These are phyloP conservation scores for Trichoderma pleuroti DNA, from an alignment of 2,329 filamentous ascomycete genomes.

Conservation along the genomic window DNA sequence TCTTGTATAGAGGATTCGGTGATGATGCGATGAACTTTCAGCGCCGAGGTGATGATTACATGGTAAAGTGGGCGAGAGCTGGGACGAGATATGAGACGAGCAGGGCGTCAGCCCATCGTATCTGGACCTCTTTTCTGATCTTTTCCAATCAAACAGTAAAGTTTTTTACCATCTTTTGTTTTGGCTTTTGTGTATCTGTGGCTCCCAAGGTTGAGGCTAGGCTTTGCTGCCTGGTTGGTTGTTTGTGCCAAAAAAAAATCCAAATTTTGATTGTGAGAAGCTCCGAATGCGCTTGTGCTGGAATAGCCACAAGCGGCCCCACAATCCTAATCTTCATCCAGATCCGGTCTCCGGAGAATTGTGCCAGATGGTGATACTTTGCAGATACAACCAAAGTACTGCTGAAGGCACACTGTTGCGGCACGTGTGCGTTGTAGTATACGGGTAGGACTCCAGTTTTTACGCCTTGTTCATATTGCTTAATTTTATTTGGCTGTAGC, in stretches of 20 bases:
- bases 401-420: not conserved
- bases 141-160: not conserved
- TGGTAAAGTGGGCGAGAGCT: not conserved
- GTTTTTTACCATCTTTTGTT: not conserved
- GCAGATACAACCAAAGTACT: not conserved
- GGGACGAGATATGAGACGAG: not conserved
- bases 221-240: not conserved
- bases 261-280: not conserved
- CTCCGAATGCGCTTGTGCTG: not conserved
- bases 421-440: not conserved
- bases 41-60: not conserved
- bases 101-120: not conserved
- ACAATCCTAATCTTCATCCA: not conserved
- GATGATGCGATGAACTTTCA: not conserved
- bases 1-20: not conserved
- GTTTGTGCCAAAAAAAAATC: not conserved
- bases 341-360: not conserved
- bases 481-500: not conserved
- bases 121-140: not conserved
- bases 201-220: not conserved
- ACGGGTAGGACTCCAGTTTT: not conserved
- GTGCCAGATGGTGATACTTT: not conserved
- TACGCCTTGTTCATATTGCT: not conserved
- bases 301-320: not conserved
- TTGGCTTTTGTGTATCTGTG: not conserved